A percentile compares a stretch with the other conserved stretches of the same genome.
Evolutionary conservation across 2,329 filamentous ascomycete species (phyloP).

Genomic region (Paraphaeosphaeria minitans): DNA sequence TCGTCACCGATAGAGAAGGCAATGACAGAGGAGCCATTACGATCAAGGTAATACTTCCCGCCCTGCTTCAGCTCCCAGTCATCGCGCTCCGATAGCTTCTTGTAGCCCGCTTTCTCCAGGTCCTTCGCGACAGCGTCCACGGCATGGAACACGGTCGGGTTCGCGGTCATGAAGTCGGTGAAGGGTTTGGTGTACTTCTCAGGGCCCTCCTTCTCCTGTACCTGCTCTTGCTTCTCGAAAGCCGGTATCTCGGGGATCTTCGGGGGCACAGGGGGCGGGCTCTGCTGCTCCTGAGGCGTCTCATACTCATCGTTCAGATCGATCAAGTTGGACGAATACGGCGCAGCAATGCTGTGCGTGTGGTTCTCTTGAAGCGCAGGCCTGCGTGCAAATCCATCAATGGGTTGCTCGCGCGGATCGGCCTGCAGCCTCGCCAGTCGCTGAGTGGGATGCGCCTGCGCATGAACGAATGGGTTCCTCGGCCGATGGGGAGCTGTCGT

Average conservation of each 20-base stretch:
- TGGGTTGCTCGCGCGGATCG: slow-evolving; percentile 1
- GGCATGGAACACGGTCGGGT: slow-evolving; percentile 92
- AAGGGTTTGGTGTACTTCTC: slow-evolving; percentile 77
- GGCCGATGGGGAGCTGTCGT: slow-evolving; percentile 34
- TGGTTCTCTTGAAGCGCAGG: slow-evolving; percentile 18
- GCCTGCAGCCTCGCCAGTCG: slow-evolving; percentile 13
- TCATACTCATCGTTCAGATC: slow-evolving; percentile 39
- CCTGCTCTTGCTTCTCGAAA: slow-evolving; percentile 14
- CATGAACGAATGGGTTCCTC: slow-evolving; percentile 27
- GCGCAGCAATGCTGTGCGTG: slow-evolving; percentile 39
- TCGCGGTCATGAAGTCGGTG: slow-evolving; percentile 82
- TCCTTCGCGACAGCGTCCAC: slow-evolving; percentile 78
- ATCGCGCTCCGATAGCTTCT: slow-evolving; percentile 78
- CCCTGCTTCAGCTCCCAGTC: slow-evolving; percentile 80
- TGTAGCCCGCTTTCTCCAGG: slow-evolving; percentile 74
- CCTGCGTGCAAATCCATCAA: slow-evolving; percentile 3
- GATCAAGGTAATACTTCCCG: slow-evolving; percentile 86
- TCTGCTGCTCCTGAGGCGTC: slow-evolving; percentile 29
- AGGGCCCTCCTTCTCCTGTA: slow-evolving; percentile 34
- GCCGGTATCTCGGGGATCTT: slow-evolving; percentile 39
- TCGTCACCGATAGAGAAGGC: slow-evolving; percentile 81
- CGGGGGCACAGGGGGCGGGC: slow-evolving; percentile 45
- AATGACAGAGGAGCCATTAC: slow-evolving; percentile 85
- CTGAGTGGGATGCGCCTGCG: slow-evolving; percentile 13
- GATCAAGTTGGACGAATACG: slow-evolving; percentile 37